phyloP scores from a whole-genome alignment of 1,139 yeast genomes.

The Saccharomyces hybrid region DNA sequence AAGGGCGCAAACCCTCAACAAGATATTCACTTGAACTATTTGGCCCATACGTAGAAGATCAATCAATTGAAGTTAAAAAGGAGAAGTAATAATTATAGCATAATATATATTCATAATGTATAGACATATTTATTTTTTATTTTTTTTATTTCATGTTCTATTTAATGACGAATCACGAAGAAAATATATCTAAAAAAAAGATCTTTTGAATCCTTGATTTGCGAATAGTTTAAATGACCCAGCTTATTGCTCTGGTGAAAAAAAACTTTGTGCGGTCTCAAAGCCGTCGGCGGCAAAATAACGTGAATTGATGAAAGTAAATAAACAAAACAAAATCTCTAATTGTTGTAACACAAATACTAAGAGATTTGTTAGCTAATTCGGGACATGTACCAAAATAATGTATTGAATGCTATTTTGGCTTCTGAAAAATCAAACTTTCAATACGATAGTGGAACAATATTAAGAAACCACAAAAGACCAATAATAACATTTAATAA shows the following conservation, averaged over 20 bases:
- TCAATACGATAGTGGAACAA: not conserved
- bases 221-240: too few relatives aligned
- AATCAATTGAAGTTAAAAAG: not conserved
- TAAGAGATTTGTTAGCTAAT: too few relatives aligned
- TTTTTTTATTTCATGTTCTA: not conserved
- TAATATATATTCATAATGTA: not conserved
- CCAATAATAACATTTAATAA: not conserved
- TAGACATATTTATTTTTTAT: not conserved
- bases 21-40: constrained; percentile 3
- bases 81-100: not conserved
- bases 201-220: not conserved
- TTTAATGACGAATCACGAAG: not conserved
- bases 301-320: not conserved
- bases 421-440: not conserved
- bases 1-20: constrained; percentile 3
- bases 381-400: not conserved
- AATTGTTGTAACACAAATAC: not conserved
- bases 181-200: not conserved
- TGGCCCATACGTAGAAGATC: constrained; percentile 5
- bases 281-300: not conserved
- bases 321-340: too few relatives aligned
- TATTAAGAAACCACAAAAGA: not conserved
- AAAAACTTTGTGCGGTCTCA: not conserved
- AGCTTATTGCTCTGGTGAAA: not conserved
- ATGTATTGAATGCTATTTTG: not conserved